These are phyloP conservation scores for Xylaria flabelliformis DNA, from an alignment of 495 filamentous ascomycete genomes.

Conservation along the genomic window DNA sequence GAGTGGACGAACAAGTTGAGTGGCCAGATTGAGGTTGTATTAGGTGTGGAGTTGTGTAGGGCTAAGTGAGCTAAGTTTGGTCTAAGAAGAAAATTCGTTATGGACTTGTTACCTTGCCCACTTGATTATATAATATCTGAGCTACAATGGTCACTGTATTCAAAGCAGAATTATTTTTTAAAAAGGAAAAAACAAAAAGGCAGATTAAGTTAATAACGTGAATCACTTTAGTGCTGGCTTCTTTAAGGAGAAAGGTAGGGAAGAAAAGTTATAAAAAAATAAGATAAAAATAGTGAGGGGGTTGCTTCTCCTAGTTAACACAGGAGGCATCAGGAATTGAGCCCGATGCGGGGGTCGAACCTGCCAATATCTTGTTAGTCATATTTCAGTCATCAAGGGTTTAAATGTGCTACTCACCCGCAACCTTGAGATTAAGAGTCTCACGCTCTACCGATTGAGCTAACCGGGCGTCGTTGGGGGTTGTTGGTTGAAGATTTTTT, in stretches of 20 bases:
- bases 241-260: background rate
- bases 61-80: no score
- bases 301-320: conserved; percentile 31
- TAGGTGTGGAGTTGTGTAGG: no score
- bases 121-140: background rate
- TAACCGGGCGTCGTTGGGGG: conserved; percentile 54
- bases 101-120: background rate
- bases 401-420: conserved; percentile 46
- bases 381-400: background rate
- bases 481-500: background rate
- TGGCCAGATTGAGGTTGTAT: no score
- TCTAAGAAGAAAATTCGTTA: no score
- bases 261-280: conserved; percentile 27
- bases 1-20: no score
- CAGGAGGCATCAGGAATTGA: conserved; percentile 46
- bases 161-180: background rate
- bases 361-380: conserved; percentile 16
- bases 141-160: background rate
- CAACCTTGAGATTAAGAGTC: conserved; percentile 80
- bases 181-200: background rate
- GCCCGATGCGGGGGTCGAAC: conserved; percentile 52
- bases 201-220: background rate
- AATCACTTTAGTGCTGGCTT: background rate
- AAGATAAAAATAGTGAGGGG: no score
- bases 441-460: conserved; percentile 86